phyloP scores from a whole-genome alignment of 2,329 filamentous ascomycete species.

The Coniochaeta ligniaria region DNA sequence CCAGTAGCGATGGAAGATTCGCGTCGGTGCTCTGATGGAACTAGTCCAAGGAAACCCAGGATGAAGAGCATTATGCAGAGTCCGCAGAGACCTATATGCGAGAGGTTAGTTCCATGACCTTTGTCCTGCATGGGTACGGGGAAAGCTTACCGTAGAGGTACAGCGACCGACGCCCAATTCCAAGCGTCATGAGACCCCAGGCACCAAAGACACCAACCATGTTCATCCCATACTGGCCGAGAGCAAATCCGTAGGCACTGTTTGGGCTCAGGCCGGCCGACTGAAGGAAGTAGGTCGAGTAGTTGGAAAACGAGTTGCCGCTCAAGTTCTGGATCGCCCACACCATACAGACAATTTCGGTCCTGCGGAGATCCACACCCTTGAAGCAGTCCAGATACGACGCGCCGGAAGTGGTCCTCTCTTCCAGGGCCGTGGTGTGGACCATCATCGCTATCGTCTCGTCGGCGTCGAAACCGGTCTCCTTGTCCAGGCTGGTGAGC shows the following conservation, averaged over 20 bases:
- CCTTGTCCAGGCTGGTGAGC: slow-evolving; percentile 52
- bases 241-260: slow-evolving; percentile 51
- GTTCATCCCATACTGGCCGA: slow-evolving; percentile 63
- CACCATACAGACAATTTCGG: slow-evolving; percentile 53
- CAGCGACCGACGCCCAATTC: slow-evolving; percentile 67
- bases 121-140: background rate
- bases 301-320: slow-evolving; percentile 58
- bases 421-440: slow-evolving; percentile 31
- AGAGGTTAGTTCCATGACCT: background rate
- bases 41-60: slow-evolving; percentile 77
- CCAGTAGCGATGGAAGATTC: slow-evolving; percentile 69
- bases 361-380: slow-evolving; percentile 33
- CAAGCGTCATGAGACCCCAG: slow-evolving; percentile 71
- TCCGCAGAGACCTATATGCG: slow-evolving; percentile 42
- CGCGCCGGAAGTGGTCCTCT: slow-evolving; percentile 28
- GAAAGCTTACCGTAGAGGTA: slow-evolving; percentile 56
- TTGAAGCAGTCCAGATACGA: slow-evolving; percentile 41
- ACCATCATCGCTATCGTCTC: slow-evolving; percentile 18
- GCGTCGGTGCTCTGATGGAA: slow-evolving; percentile 50
- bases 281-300: slow-evolving; percentile 56
- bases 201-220: slow-evolving; percentile 76
- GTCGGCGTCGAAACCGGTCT: slow-evolving; percentile 35
- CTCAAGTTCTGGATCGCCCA: slow-evolving; percentile 59
- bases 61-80: slow-evolving; percentile 72
- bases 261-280: slow-evolving; percentile 48